Percentiles rank a stretch among this genome's conserved stretches.
These are phyloP conservation scores for Gleditsia sinensis DNA, from an alignment of 306 rosid genomes.

Conservation along the genomic window DNA sequence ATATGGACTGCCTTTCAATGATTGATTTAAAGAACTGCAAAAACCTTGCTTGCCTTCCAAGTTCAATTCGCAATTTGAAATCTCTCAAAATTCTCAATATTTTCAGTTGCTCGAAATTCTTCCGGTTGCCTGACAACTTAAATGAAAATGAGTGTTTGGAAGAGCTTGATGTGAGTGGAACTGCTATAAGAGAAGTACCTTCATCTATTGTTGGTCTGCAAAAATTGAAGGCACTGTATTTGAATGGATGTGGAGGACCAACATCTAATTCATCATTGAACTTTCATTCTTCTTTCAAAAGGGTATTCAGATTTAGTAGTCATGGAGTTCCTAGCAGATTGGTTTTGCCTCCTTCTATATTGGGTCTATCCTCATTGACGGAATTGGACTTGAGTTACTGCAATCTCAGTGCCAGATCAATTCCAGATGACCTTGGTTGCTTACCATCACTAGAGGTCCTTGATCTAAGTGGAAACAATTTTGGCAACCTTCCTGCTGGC, in stretches of 20 bases:
- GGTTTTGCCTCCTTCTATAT: slow-evolving; percentile 22
- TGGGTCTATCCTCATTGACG: not conserved
- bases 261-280: not conserved
- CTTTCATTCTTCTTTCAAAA: not conserved
- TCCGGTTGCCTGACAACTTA: slow-evolving; percentile 26
- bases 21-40: slow-evolving; percentile 27
- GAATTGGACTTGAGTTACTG: slow-evolving; percentile 31
- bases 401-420: slow-evolving; percentile 36
- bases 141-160: slow-evolving; percentile 27
- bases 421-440: not conserved
- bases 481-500: not conserved
- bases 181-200: slow-evolving; percentile 25
- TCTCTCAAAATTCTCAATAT: slow-evolving; percentile 37
- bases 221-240: slow-evolving; percentile 28
- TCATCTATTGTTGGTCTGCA: slow-evolving; percentile 26
- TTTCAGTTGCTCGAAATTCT: slow-evolving; percentile 33
- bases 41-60: slow-evolving; percentile 15
- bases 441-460: not conserved
- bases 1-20: slow-evolving; percentile 12
- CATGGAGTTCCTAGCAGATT: slow-evolving; percentile 12
- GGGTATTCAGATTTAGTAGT: not conserved
- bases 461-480: not conserved
- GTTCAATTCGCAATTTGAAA: slow-evolving; percentile 31
- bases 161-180: slow-evolving; percentile 31
- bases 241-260: slow-evolving; percentile 34